These are phyloP conservation scores for Xanthoceras sorbifolium DNA, from an alignment of 345 rosid genomes.

Conservation along the genomic window DNA sequence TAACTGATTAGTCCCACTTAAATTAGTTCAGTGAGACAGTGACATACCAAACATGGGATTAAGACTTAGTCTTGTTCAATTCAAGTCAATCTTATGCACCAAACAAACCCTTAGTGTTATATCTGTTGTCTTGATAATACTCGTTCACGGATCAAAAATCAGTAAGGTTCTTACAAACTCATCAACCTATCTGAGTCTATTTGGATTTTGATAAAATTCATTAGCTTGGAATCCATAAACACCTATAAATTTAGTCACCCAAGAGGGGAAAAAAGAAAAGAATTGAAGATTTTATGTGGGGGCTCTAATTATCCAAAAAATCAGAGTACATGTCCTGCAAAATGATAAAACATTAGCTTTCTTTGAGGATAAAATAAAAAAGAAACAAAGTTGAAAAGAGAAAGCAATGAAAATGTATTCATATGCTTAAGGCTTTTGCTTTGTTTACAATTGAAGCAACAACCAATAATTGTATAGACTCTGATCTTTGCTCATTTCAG, in stretches of 20 bases:
- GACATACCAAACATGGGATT: too few species aligned
- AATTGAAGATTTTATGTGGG: conserved; percentile 10
- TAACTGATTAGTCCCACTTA: too few species aligned
- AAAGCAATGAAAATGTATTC: not conserved
- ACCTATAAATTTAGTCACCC: not conserved
- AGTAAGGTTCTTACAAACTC: too few species aligned
- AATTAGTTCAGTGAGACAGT: too few species aligned
- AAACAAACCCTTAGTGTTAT: too few species aligned
- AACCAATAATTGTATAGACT: conserved; percentile 5
- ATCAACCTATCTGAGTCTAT: not conserved
- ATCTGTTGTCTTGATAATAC: too few species aligned
- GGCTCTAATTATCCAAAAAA: conserved; percentile 5
- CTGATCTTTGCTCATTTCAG: conserved; percentile 2
- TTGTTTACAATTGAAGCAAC: conserved; percentile 30
- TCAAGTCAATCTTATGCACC: too few species aligned
- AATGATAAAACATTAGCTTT: not conserved
- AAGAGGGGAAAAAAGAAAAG: not conserved
- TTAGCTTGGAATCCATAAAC: too few species aligned
- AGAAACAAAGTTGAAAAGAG: not conserved
- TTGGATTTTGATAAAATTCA: too few species aligned
- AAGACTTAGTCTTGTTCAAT: too few species aligned
- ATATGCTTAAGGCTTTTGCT: conserved; percentile 23
- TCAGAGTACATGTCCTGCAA: not conserved
- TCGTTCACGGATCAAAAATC: too few species aligned
- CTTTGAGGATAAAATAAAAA: not conserved